Conservation (phyloP, 768 basidiomycete species). For the Pleurotus djamor region DNA sequence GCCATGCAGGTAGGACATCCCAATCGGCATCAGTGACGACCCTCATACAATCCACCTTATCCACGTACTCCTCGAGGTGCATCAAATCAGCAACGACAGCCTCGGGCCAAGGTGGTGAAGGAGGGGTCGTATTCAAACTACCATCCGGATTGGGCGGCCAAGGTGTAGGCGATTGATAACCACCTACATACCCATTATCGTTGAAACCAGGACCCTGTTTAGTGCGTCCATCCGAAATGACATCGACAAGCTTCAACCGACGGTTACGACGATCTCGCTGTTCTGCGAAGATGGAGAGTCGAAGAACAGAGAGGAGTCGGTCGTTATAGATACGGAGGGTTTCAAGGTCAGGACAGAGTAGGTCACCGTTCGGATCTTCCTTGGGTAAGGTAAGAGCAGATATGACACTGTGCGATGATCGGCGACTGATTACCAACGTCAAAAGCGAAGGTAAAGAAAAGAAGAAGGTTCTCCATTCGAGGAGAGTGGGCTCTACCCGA, state of each 20-base stretch:
- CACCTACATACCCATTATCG: neutral
- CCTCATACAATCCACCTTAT: slow-evolving; percentile 6
- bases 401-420: neutral
- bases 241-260: slow-evolving; percentile 1
- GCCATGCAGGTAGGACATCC: slow-evolving; percentile 4
- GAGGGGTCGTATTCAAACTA: neutral
- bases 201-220: neutral
- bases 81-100: slow-evolving; percentile 3
- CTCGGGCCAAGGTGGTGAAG: slow-evolving; percentile 1
- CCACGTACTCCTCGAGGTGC: slow-evolving; percentile 5
- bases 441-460: neutral
- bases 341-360: slow-evolving; percentile 1
- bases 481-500: neutral
- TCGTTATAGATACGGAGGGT: slow-evolving; percentile 2
- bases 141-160: neutral
- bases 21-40: neutral
- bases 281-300: slow-evolving; percentile 3
- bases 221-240: neutral
- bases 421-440: slow-evolving; percentile 5
- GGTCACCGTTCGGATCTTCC: slow-evolving; percentile 1
- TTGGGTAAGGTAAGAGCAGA: neutral
- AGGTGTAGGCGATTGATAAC: neutral
- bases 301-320: slow-evolving; percentile 4
- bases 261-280: neutral
- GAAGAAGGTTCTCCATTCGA: slow-evolving; percentile 5